Evolutionary conservation across 768 basidiomycete genomes (phyloP), one percentile per base, ranked within the genome.

Genomic region (Clitopilus hobsonii): DNA sequence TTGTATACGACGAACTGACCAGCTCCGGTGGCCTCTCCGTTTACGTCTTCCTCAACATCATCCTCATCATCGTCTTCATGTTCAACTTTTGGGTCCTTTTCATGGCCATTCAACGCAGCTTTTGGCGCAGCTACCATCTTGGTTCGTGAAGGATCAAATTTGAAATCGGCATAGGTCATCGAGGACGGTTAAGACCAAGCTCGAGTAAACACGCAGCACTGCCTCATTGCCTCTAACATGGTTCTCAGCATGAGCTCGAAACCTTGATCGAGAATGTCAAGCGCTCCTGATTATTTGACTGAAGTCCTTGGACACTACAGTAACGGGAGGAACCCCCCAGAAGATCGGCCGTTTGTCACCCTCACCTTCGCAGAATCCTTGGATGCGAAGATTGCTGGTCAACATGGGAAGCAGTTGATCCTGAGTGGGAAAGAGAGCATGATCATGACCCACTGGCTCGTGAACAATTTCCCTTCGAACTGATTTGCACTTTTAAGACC

Each of bases 371-470:
- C 91, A 2, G 90, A 93, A 65, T 92, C 91, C 2, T 70, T 91
- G 52, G 90, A 99, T 70, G 91, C 84, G 24, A 81, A 93, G 69
- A 97, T 98, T 54, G 92, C 93, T 0, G 93, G 90, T 1, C 70
- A 70, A 5, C 74, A 76, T 6, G 86, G 92, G 10, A 74, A 71
- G 54, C 94, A 94, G 71, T 80, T 99, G 29, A 78, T 80, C 26
- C 74, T 99, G 32, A 94, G 92, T 60, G 91, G 96, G 6, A 71
- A 75, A 47, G 90, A 97, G 63, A 93, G 89, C 68, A 88, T 95
- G 86, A 59, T 81, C 38, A 92, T 99, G 88, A 98, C 96, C 10
- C 96, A 98, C 69, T 90, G 91, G 94, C 41, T 45, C 11, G 41
- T 45, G 18, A 18, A 45, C 93, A 63, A 58, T 79, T 60, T 47